phyloP scores from a whole-genome alignment of 1,284 basidiomycete species.

The Trichosporon sp. region DNA sequence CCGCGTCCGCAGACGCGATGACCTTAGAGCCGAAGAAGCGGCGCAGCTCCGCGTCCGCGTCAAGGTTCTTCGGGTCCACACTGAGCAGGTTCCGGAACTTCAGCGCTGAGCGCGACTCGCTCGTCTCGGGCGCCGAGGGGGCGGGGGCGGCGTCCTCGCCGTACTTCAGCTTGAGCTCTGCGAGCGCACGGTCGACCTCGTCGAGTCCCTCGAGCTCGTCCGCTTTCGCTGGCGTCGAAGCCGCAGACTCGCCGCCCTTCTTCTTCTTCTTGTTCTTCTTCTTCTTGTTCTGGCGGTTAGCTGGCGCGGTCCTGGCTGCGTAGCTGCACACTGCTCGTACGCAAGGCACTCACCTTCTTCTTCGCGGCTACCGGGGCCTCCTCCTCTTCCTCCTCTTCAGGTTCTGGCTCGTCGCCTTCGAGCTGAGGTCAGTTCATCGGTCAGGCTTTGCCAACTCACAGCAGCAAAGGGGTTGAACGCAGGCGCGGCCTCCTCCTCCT shows the following conservation, averaged over 20 bases:
- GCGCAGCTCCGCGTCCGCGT: conserved; percentile 82
- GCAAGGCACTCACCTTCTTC: conserved; percentile 42
- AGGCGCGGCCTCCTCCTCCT: conserved; percentile 37
- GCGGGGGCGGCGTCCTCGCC: conserved; percentile 33
- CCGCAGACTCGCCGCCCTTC: conserved; percentile 25
- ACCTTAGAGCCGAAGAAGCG: conserved; percentile 91
- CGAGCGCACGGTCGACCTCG: conserved; percentile 78
- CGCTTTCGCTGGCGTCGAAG: conserved; percentile 31
- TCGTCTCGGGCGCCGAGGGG: conserved; percentile 20
- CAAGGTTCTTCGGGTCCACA: conserved; percentile 75
- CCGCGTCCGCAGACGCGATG: conserved; percentile 42
- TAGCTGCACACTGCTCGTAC: too few species aligned
- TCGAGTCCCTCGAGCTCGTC: conserved; percentile 63
- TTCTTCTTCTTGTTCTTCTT: conserved; percentile 54
- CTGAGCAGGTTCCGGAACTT: conserved; percentile 64
- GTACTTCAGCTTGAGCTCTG: conserved; percentile 73
- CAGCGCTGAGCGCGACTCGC: conserved; percentile 31
- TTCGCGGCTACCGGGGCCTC: conserved; percentile 32
- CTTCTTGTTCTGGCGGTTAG: conserved; percentile 54
- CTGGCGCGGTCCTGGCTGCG: neutral
- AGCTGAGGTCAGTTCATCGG: conserved; percentile 16
- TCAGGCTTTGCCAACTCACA: conserved; percentile 47
- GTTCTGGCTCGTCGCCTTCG: conserved; percentile 32
- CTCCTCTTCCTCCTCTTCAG: conserved; percentile 40
- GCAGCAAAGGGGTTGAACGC: conserved; percentile 62